Base-by-base conservation (phyloP, 2,329 filamentous ascomycete species). In the Tolypocladium pustulatum region DNA sequence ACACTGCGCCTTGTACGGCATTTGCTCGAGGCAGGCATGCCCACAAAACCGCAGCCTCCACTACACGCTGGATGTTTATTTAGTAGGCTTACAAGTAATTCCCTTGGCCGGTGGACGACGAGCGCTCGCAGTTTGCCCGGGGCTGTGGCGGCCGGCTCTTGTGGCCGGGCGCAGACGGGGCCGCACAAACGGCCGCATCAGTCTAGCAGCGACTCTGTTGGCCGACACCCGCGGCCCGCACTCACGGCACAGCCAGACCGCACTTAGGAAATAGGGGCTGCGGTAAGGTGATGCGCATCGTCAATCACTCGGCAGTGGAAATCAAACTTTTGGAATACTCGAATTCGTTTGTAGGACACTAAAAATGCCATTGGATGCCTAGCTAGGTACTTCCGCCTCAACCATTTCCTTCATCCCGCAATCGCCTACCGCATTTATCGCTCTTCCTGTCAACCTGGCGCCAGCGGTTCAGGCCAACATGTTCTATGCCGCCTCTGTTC, bases 121-220 rank as follows among this genome's bases (percentile, higher is more conserved):
- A 4, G 17, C 15, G 4, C n/a, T 4, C 37, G 22, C 30, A 30
- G n/a, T 41, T 22, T 17, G 32, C 37, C 25, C 38, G 51, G 10
- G 53, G 53, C 53, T 59, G 57, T 56, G 54, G 36, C 56, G 58
- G 58, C 51, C 58, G 58, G 51, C 40, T 57, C 12, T 59, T 55
- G 51, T 38, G 58, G 55, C 55, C 49, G 38, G 58, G 52, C 58
- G 55, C 43, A 56, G 54, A 52, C 30, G 9, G 37, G 38, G 49
- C n/a, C 57, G 51, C 52, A 49, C 25, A 17, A 54, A 12, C 22
- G 56, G 49, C 56, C 46, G 43, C 56, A 52, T 54, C 12, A 17
- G 49, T 27, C 38, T 54, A 8, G 32, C 17, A 20, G 46, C 2
- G n/a, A 10, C 46, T 32, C 17, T 32, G 46, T 51, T 51, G 46